Percentiles rank a stretch among this genome's conserved stretches.
Evolutionary conservation across 179 eudicot genomes (phyloP).

Genomic region (Amaranthus tricolor): DNA sequence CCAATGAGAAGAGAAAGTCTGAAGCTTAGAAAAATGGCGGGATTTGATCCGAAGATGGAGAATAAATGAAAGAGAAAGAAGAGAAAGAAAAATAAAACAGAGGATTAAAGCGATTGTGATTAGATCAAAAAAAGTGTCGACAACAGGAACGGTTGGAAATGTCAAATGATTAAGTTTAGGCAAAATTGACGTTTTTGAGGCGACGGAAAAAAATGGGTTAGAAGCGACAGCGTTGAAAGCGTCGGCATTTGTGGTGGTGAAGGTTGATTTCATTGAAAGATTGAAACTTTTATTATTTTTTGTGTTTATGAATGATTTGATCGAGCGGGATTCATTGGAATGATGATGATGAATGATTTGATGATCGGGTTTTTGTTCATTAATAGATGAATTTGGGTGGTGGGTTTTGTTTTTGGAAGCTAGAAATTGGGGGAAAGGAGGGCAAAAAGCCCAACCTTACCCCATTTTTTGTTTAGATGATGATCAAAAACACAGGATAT

Average conservation of each 20-base stretch:
- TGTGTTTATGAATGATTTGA: not conserved
- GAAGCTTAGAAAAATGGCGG: conserved; percentile 36
- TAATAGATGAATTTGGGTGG: not conserved
- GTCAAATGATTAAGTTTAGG: not conserved
- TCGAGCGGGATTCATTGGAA: not conserved
- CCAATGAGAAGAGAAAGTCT: conserved; percentile 55
- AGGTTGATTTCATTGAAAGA: conserved; percentile 30
- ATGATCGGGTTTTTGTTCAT: not conserved
- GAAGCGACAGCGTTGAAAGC: not conserved
- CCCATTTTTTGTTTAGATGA: conserved; percentile 22
- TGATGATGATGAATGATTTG: not conserved
- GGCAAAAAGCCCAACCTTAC: conserved; percentile 35
- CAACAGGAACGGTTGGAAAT: conserved; percentile 23
- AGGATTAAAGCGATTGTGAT: conserved; percentile 40
- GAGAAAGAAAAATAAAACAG: conserved; percentile 44
- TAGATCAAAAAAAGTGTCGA: conserved; percentile 39
- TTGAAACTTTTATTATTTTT: not conserved
- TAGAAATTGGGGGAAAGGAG: conserved; percentile 21
- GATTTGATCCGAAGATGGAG: conserved; percentile 51
- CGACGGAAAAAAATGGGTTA: not conserved
- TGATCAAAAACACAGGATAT: conserved; percentile 17
- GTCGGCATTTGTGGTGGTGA: conserved; percentile 18
- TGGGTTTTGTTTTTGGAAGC: not conserved
- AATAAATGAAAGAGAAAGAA: conserved; percentile 42
- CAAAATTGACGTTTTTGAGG: conserved; percentile 6